These are phyloP conservation scores for Calvatia gigantea DNA, from an alignment of 768 basidiomycete genomes.

Conservation along the genomic window DNA sequence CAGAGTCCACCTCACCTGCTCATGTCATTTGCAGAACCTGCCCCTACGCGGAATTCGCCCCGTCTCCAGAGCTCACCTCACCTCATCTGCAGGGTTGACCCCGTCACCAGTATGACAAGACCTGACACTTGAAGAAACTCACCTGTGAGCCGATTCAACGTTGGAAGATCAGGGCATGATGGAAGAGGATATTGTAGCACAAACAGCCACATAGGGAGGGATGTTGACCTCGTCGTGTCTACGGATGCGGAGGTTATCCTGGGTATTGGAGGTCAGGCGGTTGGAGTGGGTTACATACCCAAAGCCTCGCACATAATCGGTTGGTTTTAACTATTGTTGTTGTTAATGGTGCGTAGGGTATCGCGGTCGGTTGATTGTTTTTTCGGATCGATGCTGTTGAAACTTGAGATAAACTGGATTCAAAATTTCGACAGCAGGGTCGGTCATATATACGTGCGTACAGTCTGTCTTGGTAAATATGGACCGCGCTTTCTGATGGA, in stretches of 20 bases:
- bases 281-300: constrained; percentile 43
- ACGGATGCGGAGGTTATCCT: constrained; percentile 86
- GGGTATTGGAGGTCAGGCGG: constrained; percentile 65
- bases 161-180: constrained; percentile 60
- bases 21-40: too few species aligned
- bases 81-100: too few species aligned
- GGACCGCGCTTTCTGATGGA: neutral
- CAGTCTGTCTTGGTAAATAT: neutral
- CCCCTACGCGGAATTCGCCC: too few species aligned
- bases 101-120: too few species aligned
- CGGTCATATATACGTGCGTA: constrained; percentile 68
- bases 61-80: too few species aligned
- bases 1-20: too few species aligned
- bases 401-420: neutral
- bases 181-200: constrained; percentile 75
- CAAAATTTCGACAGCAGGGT: constrained; percentile 75
- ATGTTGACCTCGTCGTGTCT: constrained; percentile 77
- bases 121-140: too few species aligned
- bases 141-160: too few species aligned
- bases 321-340: neutral
- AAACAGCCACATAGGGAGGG: constrained; percentile 43
- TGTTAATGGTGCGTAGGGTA: constrained; percentile 30
- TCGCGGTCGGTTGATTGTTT: constrained; percentile 41
- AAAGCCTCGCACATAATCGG: neutral
- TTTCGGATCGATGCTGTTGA: neutral